Conservation (phyloP, 2,329 filamentous ascomycete species). For the Colletotrichum orchidophilum region DNA sequence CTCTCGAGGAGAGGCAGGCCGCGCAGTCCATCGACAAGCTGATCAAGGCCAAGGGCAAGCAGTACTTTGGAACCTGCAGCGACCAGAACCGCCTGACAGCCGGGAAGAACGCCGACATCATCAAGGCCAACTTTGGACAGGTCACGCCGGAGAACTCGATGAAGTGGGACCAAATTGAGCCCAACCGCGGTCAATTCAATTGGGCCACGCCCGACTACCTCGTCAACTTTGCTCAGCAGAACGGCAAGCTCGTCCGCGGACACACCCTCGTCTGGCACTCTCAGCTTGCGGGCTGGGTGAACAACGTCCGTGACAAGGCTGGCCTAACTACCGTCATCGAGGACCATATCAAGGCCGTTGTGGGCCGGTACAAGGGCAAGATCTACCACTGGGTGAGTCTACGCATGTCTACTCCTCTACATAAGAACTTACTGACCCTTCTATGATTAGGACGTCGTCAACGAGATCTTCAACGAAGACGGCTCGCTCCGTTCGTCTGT, state of each 20-base stretch:
- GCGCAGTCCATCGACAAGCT: conserved; percentile 61
- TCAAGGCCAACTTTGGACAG: conserved; percentile 70
- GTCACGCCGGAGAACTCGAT: conserved; percentile 76
- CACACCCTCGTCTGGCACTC: conserved; percentile 75
- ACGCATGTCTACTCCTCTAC: not conserved
- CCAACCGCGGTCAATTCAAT: conserved; percentile 60
- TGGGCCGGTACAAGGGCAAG: conserved; percentile 70
- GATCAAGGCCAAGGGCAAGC: conserved; percentile 71
- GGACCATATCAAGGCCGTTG: conserved; percentile 67
- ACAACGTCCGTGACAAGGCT: conserved; percentile 58
- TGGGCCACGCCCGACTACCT: conserved; percentile 67
- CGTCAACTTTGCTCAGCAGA: conserved; percentile 64
- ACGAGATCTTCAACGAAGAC: conserved; percentile 72
- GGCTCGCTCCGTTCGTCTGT: conserved; percentile 68
- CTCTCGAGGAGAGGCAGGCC: conserved; percentile 49
- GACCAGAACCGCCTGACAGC: conserved; percentile 62
- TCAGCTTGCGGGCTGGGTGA: conserved; percentile 69
- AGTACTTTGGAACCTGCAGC: conserved; percentile 69
- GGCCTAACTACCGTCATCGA: conserved; percentile 65
- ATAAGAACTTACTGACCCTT: not conserved
- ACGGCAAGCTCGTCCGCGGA: conserved; percentile 69
- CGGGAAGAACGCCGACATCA: conserved; percentile 62
- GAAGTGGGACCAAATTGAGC: conserved; percentile 72
- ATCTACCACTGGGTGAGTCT: conserved; percentile 62
- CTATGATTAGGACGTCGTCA: conserved; percentile 63